Evolutionary conservation across 345 rosid species (phyloP), one percentile per base, ranked within the genome.

Genomic region (Lenwebbia sp.): DNA sequence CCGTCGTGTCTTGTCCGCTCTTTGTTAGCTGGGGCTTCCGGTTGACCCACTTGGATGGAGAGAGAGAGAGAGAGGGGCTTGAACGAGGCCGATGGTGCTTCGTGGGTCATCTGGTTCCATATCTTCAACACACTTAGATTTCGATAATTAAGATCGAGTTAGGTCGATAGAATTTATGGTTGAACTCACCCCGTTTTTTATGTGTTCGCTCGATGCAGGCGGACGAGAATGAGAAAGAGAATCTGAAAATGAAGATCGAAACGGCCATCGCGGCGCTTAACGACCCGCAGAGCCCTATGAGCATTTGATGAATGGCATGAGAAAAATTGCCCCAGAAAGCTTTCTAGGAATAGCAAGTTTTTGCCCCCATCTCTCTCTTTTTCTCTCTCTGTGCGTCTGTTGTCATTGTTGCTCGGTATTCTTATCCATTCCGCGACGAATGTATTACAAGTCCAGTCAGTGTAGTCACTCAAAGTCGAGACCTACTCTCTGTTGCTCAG

Each of bases 251-350:
- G 12, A 88, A 88, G 86, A 93, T 94, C 21, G 89, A 93, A 85
- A 85, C 90, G 40, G 97, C 95, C 22, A 92, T 94, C 74, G 91
- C 92, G 65, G 93, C 95, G 9, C 90, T 92, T 25, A 89, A 89
- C 21, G 95, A 92, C 86, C 94, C 94, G 4, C 89, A 85, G 26
- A 93, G 96, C 88, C 96, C 95, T 1, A 92, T 91, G 93, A 91
- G 96, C 89, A 88, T 91, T 83, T 92, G 78, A 70, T 33, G 78
- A 19, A 19, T 19, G 78, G 78, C 78, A 19, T 19, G 47, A 1
- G 26, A 4, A 15, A 3, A 37, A 9, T 33, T 4, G 47, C 47
- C 78, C 47, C 7, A 9, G 25, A 33, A 70, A 33, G n/a, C 12
- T 70, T 33, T 33, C 47, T 70, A 70, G 78, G 78, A 70, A 5